A percentile compares a stretch with the other conserved stretches of the same genome.
These are phyloP conservation scores for Anisogramma anomala DNA, from an alignment of 2,329 filamentous ascomycete genomes.

Conservation along the genomic window DNA sequence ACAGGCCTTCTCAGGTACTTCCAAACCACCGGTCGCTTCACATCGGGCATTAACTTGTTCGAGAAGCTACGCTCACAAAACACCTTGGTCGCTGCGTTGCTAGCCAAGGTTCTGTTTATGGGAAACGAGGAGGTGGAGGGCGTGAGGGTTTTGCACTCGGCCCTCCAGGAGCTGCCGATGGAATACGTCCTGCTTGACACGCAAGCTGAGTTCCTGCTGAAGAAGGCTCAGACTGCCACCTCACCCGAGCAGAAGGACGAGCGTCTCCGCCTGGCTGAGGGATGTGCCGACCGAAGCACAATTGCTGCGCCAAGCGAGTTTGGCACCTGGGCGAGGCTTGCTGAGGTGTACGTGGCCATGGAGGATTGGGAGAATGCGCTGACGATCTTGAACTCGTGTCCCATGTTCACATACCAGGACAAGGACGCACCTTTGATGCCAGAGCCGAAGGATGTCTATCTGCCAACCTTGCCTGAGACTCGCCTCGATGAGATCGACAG, in stretches of 20 bases:
- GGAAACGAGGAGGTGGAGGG: conserved; percentile 97
- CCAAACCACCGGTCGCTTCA: conserved; percentile 83
- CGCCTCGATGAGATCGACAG: conserved; percentile 94
- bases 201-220: conserved; percentile 82
- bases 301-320: conserved; percentile 95
- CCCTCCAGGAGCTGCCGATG: conserved; percentile 86
- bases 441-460: conserved; percentile 74
- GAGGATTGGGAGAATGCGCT: conserved; percentile 96
- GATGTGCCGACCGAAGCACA: conserved; percentile 88
- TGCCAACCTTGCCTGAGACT: conserved; percentile 80
- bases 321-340: conserved; percentile 86
- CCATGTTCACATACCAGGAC: conserved; percentile 99
- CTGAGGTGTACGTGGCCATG: conserved; percentile 84
- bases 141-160: conserved; percentile 75
- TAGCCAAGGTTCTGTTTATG: conserved; percentile 84
- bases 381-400: conserved; percentile 92
- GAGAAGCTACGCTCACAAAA: conserved; percentile 88
- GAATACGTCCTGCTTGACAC: conserved; percentile 94
- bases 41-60: conserved; percentile 94
- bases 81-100: conserved; percentile 82
- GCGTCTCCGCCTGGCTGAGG: conserved; percentile 73
- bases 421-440: conserved; percentile 94
- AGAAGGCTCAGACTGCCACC: conserved; percentile 56
- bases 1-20: conserved; percentile 92
- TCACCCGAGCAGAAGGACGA: conserved; percentile 46